Evolutionary conservation across 805 yeast genomes (phyloP), one percentile per base, ranked within the genome.

Genomic region (Ogataea henricii): DNA sequence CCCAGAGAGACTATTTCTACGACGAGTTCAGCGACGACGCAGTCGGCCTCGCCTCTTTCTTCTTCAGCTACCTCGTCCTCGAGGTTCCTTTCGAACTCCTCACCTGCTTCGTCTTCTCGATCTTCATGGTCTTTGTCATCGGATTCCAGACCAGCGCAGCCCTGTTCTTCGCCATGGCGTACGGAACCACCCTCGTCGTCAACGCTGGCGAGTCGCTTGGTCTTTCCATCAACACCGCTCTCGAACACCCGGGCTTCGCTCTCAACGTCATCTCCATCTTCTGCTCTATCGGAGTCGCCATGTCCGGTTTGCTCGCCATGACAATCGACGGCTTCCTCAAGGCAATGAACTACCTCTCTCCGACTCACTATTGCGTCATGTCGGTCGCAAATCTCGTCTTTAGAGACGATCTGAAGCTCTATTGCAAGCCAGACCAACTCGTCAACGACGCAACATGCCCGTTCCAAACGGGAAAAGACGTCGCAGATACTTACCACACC

Each of bases 131-230:
- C 3, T 73, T 89, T 57, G 90, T 77, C 1, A 73, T 85, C 51
- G 96, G 96, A 0, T 64, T 89, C 27, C 91, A 90, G 16, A 67
- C 89, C 40, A 81, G 82, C 1, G 77, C 83, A 0, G 79, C 71
- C 1, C 78, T 85, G 72, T 89, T 78, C 58, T 89, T 90, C 57
- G 74, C 83, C 0, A 70, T 83, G 56, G 74, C 81, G 17, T 80
- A 81, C 53, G 72, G 80, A 22, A 56, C 82, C 0, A 69, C 81
- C 47, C 68, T 77, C 21, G 74, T 82, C 20, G 77, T 83, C 14
- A 81, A 83, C 53, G 82, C 90, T 51, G 96, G 96, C 29, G 96
- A 89, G 63, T 83, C 92, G 6, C 70, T 89, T 26, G 97, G 96
- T 0, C 86, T 89, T 6, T 74, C 87, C 42, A 85, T 89, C 48